Conservation (phyloP, 2,329 filamentous ascomycete species). For the Sclerotinia nivalis region DNA sequence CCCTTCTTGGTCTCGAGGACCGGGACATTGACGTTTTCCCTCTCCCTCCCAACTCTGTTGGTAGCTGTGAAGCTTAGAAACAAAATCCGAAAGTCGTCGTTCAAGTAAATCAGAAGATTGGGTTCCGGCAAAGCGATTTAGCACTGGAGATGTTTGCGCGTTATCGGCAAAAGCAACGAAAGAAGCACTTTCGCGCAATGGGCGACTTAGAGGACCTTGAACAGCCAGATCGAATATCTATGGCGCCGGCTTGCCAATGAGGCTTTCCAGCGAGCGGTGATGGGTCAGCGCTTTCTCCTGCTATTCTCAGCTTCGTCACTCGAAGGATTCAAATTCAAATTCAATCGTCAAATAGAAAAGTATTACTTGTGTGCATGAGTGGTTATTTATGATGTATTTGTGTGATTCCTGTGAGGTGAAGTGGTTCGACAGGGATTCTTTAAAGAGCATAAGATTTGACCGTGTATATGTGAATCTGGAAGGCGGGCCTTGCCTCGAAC, state of each 20-base stretch:
- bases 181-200: constrained; percentile 41
- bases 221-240: constrained; percentile 45
- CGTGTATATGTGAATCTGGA: constrained; percentile 25
- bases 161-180: constrained; percentile 40
- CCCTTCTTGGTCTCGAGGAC: constrained; percentile 52
- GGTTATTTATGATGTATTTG: constrained; percentile 31
- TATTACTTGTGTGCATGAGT: constrained; percentile 32
- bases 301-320: constrained; percentile 34
- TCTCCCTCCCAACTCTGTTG: constrained; percentile 42
- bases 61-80: constrained; percentile 41
- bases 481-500: constrained; percentile 26
- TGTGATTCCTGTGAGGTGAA: constrained; percentile 35
- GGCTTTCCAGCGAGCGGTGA: constrained; percentile 35
- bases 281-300: constrained; percentile 30
- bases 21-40: constrained; percentile 57
- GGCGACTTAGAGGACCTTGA: constrained; percentile 42
- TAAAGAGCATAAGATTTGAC: constrained; percentile 27
- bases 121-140: constrained; percentile 35
- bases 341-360: constrained; percentile 31
- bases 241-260: constrained; percentile 35
- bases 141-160: constrained; percentile 37
- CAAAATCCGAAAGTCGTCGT: constrained; percentile 39
- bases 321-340: constrained; percentile 23
- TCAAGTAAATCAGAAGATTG: constrained; percentile 39
- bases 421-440: constrained; percentile 36